Percentiles rank a stretch among this genome's conserved stretches.
These are phyloP conservation scores for Psophocarpus tetragonolobus DNA, from an alignment of 306 rosid genomes.

Conservation along the genomic window DNA sequence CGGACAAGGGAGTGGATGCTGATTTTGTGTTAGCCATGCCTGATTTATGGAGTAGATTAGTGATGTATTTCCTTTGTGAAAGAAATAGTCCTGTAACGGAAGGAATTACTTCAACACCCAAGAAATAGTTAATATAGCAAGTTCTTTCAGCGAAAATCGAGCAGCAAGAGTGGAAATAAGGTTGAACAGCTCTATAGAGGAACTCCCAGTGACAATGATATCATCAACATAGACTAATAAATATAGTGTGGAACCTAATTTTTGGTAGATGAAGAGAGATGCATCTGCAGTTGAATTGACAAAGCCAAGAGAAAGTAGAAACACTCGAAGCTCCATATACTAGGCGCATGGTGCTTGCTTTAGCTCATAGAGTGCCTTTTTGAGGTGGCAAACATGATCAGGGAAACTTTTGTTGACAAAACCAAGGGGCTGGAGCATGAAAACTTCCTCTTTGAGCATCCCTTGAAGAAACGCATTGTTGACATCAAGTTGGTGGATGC, in stretches of 20 bases:
- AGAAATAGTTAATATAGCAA: neutral
- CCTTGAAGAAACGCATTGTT: neutral
- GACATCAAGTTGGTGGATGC: neutral
- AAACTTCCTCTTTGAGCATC: neutral
- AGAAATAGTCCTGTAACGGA: too few species aligned
- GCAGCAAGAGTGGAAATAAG: neutral
- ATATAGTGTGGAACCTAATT: neutral
- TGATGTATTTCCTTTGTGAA: too few species aligned
- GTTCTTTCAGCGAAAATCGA: neutral
- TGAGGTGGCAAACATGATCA: neutral
- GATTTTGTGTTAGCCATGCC: too few species aligned
- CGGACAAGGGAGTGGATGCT: too few species aligned
- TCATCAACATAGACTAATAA: neutral
- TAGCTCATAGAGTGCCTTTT: neutral
- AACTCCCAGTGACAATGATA: neutral
- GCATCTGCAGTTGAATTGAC: neutral
- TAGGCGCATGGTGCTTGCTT: neutral
- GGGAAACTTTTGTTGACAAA: neutral
- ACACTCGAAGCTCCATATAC: neutral
- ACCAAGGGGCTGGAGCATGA: neutral
- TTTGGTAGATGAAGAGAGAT: neutral
- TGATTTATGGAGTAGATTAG: too few species aligned
- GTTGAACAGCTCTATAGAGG: neutral
- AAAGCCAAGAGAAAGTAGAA: neutral
- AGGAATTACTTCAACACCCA: too few species aligned